A percentile compares a stretch with the other conserved stretches of the same genome.
phyloP scores from a whole-genome alignment of 768 basidiomycete species.

The Strobilomyces confusus region DNA sequence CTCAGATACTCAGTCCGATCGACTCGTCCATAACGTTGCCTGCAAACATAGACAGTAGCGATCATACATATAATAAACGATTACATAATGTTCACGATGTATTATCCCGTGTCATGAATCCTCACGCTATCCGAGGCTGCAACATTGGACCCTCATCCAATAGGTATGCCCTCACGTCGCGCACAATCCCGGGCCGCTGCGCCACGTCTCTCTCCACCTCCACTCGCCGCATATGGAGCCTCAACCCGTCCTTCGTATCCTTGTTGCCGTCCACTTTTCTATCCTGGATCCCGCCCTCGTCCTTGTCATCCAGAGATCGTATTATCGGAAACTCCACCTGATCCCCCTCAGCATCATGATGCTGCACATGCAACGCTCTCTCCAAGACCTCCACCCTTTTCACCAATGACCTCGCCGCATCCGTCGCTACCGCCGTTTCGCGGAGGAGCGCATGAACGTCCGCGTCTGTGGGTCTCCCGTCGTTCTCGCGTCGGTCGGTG shows the following conservation, averaged over 20 bases:
- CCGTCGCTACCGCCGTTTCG: constrained; percentile 16
- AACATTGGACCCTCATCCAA: constrained; percentile 4
- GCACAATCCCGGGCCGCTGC: constrained; percentile 12
- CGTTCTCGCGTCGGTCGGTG: constrained; percentile 1
- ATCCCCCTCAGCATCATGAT: neutral
- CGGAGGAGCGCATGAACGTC: constrained; percentile 13
- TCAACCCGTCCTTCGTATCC: constrained; percentile 6
- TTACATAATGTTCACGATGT: no score
- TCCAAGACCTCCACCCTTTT: constrained; percentile 27
- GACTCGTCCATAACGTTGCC: no score
- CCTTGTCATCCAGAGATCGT: neutral
- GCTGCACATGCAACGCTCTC: constrained; percentile 9
- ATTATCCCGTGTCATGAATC: no score
- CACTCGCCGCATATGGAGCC: constrained; percentile 9
- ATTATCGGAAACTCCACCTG: neutral
- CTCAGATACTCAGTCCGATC: no score
- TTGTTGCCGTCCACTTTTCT: neutral
- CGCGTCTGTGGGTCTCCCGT: neutral
- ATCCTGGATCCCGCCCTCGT: neutral
- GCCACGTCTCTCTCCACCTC: constrained; percentile 22
- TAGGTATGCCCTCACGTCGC: constrained; percentile 15
- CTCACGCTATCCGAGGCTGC: neutral
- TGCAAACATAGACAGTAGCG: no score
- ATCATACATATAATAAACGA: no score
- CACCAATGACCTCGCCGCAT: constrained; percentile 13